A percentile compares a stretch with the other conserved stretches of the same genome.
These are phyloP conservation scores for Chenopodium quinoa DNA, from an alignment of 148 eudicot species.

Conservation along the genomic window DNA sequence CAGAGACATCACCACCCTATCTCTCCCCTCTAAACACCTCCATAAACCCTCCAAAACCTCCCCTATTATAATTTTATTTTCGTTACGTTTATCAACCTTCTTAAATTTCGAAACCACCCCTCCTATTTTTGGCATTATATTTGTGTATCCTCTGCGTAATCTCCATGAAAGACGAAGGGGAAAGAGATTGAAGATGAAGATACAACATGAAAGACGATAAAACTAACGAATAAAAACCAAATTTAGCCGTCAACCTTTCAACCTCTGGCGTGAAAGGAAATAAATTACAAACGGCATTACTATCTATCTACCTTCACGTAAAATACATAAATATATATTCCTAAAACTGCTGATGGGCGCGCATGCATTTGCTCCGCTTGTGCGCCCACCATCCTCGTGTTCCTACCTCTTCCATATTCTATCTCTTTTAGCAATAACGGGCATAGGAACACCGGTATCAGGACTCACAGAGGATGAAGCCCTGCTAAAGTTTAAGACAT, in stretches of 20 bases:
- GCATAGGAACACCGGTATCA: conserved; percentile 7
- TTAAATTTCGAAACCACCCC: conserved; percentile 1
- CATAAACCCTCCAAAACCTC: conserved; percentile 34
- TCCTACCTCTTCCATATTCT: conserved; percentile 20
- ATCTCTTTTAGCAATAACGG: conserved; percentile 9
- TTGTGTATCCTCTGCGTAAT: conserved; percentile 11
- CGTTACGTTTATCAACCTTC: background rate
- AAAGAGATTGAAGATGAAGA: background rate
- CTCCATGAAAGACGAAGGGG: background rate
- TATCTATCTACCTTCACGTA: background rate
- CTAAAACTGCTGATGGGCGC: conserved; percentile 49
- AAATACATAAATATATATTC: conserved; percentile 6
- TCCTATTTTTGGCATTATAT: conserved; percentile 13
- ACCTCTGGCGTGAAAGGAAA: background rate
- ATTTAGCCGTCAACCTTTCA: background rate
- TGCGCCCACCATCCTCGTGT: conserved; percentile 43
- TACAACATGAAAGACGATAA: background rate
- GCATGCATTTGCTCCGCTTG: conserved; percentile 44
- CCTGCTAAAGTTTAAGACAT: conserved; percentile 53
- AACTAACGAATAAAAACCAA: background rate
- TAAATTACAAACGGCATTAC: background rate
- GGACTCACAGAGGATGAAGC: conserved; percentile 32
- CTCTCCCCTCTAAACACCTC: conserved; percentile 1
- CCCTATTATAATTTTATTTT: too few species aligned
- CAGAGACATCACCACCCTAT: conserved; percentile 18